phyloP scores from a whole-genome alignment of 352 stramenopile species.

The Globisporangium paddicum region DNA sequence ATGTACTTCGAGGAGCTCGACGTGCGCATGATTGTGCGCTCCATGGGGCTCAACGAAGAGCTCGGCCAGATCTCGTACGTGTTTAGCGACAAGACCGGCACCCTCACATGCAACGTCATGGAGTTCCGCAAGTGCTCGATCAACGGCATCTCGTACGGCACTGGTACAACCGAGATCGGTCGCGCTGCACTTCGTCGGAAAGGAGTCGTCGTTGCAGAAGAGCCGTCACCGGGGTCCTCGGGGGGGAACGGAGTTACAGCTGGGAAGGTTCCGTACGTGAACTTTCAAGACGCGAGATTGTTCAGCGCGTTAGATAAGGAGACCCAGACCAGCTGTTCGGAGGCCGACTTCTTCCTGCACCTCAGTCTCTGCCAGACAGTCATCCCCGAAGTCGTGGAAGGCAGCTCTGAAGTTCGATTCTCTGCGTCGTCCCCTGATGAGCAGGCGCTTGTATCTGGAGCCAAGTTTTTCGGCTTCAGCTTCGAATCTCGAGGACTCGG shows the following conservation, averaged over 20 bases:
- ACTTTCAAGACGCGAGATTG: constrained; percentile 66
- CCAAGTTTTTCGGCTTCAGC: constrained; percentile 72
- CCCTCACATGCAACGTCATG: constrained; percentile 94
- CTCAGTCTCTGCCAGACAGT: constrained; percentile 81
- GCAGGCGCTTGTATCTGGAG: constrained; percentile 85
- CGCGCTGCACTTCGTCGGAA: constrained; percentile 59
- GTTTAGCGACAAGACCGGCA: constrained; percentile 93
- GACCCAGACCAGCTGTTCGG: constrained; percentile 24
- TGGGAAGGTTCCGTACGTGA: constrained; percentile 64
- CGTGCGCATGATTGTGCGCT: constrained; percentile 79
- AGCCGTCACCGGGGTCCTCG: constrained; percentile 16
- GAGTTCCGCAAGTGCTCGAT: constrained; percentile 95
- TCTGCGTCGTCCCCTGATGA: constrained; percentile 86
- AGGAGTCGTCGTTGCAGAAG: constrained; percentile 46
- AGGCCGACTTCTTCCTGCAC: constrained; percentile 83
- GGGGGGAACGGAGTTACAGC: not conserved
- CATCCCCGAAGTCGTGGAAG: constrained; percentile 57
- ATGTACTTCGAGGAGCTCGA: constrained; percentile 92
- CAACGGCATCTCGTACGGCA: constrained; percentile 90
- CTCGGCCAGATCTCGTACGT: constrained; percentile 91
- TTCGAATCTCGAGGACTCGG: constrained; percentile 69
- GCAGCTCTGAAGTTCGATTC: constrained; percentile 47
- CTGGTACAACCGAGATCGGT: constrained; percentile 80
- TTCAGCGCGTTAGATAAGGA: constrained; percentile 35
- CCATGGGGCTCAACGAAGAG: constrained; percentile 88